Evolutionary conservation across 805 yeast genomes (phyloP).

Genomic region (Saturnispora zaruensis): DNA sequence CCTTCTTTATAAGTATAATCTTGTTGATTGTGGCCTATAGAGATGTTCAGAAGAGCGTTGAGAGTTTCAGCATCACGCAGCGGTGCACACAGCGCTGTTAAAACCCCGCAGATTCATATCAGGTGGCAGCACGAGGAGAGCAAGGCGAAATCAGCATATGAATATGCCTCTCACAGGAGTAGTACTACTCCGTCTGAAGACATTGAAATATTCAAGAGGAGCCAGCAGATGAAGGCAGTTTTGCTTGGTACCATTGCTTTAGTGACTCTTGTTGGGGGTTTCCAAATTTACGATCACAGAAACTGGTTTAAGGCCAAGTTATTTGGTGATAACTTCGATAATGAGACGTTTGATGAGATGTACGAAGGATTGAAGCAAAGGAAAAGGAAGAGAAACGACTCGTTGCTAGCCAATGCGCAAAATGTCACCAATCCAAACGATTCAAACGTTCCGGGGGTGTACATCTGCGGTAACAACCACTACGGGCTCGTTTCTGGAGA

Average conservation of each 20-base stretch:
- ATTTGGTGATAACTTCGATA: constrained; percentile 26
- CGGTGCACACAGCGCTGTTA: background rate
- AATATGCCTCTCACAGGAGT: constrained; percentile 3
- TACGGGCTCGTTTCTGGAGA: constrained; percentile 26
- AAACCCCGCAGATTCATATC: background rate
- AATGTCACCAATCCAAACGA: constrained; percentile 29
- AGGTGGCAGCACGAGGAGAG: background rate
- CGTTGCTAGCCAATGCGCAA: constrained; percentile 16
- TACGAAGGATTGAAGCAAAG: constrained; percentile 26
- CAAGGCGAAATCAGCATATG: background rate
- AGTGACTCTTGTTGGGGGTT: constrained; percentile 32
- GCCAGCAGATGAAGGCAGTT: constrained; percentile 2
- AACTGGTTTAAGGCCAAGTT: constrained; percentile 35
- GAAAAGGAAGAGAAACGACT: constrained; percentile 16
- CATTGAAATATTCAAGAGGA: background rate
- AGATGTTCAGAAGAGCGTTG: background rate
- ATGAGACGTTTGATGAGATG: constrained; percentile 31
- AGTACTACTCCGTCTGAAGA: constrained; percentile 1
- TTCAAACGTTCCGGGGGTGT: constrained; percentile 46
- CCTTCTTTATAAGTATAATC: background rate
- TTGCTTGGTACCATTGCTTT: constrained; percentile 32
- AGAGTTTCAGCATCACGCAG: background rate
- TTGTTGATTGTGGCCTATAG: background rate
- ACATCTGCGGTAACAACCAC: constrained; percentile 53
- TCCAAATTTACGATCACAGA: constrained; percentile 27